Evolutionary conservation across 352 stramenopile species (phyloP), one percentile per base, ranked within the genome.

Genomic region (Stramenopiles sp.): DNA sequence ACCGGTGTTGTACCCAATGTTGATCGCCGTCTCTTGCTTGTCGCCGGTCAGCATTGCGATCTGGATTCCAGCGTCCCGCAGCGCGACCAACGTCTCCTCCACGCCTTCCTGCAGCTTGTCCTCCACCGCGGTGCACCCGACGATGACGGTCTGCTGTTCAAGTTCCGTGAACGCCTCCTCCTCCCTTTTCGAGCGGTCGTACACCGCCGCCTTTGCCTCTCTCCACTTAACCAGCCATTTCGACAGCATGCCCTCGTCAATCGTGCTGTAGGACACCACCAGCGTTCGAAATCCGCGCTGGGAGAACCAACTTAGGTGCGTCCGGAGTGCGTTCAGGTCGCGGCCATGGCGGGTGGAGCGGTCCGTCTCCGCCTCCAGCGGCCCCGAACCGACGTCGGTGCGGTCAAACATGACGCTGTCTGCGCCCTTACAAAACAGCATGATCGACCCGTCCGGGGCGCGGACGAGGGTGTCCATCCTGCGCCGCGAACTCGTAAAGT

Each of bases 41-140:
- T 99, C 95, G 6, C 96, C 96, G 18, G 96, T 99, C 1, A 99
- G 86, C 79, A 99, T 96, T 94, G 94, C 98, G 31, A 98, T 88
- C 77, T 98, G 98, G 48, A 99, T 96, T 3, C 94, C 94, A 36
- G 94, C 95, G 18, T 94, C 88, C 4, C 83, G 89, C 1, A 99
- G 83, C 18, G 93, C 92, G 1, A 92, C 83, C 79, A 99, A 97
- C 34, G 92, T 96, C 74, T 92, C 89, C 37, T 88, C 86, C 0
- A 99, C 95, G 6, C 92, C 92, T 43, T 97, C 89, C 81, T 99
- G 94, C 1, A 99, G 83, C 74, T 94, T 83, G 79, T 99, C 94
- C 84, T 98, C 94, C 31, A 98, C 96, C 0, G 92, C 94, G 0
- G 92, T 98, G 92, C 92, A 25, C 94, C 94, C 0, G 97, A 80